phyloP scores from a whole-genome alignment of 257 asterid species.

The Primulina eburnea region DNA sequence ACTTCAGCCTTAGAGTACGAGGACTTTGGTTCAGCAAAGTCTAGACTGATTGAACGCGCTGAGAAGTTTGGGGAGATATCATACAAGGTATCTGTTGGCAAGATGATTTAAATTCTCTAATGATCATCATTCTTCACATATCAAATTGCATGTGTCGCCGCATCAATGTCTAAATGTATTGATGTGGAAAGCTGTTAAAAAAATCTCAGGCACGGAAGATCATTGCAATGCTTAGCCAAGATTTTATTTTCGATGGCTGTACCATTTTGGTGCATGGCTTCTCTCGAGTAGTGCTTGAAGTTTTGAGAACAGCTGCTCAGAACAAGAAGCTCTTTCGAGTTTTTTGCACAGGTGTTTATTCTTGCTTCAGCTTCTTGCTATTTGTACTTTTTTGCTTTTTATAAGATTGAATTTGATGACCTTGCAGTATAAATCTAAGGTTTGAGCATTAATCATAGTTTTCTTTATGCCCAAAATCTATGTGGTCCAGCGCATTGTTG shows the following conservation, averaged over 20 bases:
- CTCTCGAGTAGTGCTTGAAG: slow-evolving; percentile 85
- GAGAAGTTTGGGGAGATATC: slow-evolving; percentile 96
- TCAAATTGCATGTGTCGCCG: neutral
- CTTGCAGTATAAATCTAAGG: neutral
- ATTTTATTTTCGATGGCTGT: slow-evolving; percentile 86
- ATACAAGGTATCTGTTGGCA: slow-evolving; percentile 45
- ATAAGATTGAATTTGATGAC: neutral
- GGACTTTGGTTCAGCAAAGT: slow-evolving; percentile 78
- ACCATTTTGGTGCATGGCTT: slow-evolving; percentile 95
- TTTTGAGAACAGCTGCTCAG: slow-evolving; percentile 72
- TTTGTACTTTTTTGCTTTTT: neutral
- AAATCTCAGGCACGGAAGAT: slow-evolving; percentile 65
- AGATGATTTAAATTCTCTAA: neutral
- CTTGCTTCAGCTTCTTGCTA: neutral
- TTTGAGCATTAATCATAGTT: slow-evolving; percentile 2
- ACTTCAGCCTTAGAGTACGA: slow-evolving; percentile 88
- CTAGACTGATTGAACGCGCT: slow-evolving; percentile 87
- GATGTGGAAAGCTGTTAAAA: slow-evolving; percentile 11
- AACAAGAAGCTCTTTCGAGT: slow-evolving; percentile 70
- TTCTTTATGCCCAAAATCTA: neutral
- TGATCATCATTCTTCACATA: slow-evolving; percentile 8
- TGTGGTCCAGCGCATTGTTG: neutral
- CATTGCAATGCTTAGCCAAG: slow-evolving; percentile 86
- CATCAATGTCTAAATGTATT: neutral
- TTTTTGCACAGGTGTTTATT: slow-evolving; percentile 69